Evolutionary conservation across 352 stramenopile genomes (phyloP), one percentile per base, ranked within the genome.

Genomic region (Globisporangium mamillatum): DNA sequence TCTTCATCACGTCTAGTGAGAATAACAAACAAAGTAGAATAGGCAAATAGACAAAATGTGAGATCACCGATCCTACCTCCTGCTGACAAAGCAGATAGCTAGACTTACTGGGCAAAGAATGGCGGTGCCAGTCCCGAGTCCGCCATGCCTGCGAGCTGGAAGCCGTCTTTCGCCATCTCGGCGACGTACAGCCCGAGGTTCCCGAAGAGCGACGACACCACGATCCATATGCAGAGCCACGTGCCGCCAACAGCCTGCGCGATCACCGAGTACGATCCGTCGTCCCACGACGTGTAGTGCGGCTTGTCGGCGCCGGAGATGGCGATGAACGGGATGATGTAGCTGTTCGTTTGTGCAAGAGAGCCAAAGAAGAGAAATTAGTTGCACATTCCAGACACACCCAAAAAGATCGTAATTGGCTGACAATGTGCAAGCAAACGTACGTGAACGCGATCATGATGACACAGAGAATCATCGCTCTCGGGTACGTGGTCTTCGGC

Each of bases 161-260:
- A 95, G 16, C 79, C 83, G 68, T 95, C 84, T 66, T 95, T 92
- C 48, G 84, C 80, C 78, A 95, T 92, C 59, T 95, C 84, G 41
- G 87, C 87, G 18, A 92, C 81, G 71, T 94, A 94, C 20, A 95
- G 77, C 20, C 87, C 87, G 27, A 92, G 72, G 60, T 95, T 95
- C 0, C 86, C 86, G 58, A 92, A 85, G 29, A 95, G 76, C 12
- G 82, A 88, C 22, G 79, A 91, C 22, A 94, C 76, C 18, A 96
- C 56, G 27, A 96, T 71, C 86, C 86, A 93, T 4, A 91, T 67
- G 22, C 80, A 86, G n/a, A 94, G 80, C 80, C 82, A 90, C 44
- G 76, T 79, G 20, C 86, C 84, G 29, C 76, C 81, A 58, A 92
- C 79, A 3, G 74, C 75, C 59, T 93, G 70, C 1, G 82, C 86